Base-by-base conservation (phyloP, 371 early-diverging fungal species). In the Cokeromyces recurvatus region DNA sequence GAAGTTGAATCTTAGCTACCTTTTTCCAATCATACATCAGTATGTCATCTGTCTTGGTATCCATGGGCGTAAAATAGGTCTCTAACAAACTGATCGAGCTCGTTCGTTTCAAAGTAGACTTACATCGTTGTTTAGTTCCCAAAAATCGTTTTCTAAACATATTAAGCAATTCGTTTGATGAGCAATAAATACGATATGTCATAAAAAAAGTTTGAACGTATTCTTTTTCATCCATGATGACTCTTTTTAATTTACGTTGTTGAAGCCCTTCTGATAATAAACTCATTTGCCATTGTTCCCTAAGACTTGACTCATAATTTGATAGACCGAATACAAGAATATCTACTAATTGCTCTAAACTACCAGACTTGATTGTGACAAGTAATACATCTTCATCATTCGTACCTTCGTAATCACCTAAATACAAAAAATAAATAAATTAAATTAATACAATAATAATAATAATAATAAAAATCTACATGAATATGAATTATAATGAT, bases 161-260 rank as follows among this genome's bases (percentile, higher is more conserved):
- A 10, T 79, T 78, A n/a, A 84, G 46, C 9, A 84, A 51, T 4
- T 68, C 64, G 4, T 38, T 50, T 2, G 70, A 44, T 0, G 77
- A 69, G 27, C 76, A 75, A 45, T 73, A 77, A 22, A 71, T 74
- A 17, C 84, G 76, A 43, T 74, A 84, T 1, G 81, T 79, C 15
- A 65, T 64, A 57, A 84, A 82, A 43, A 84, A 81, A 0, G 67
- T 64, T 4, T 52, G 55, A 14, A 53, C 46, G 37, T 68, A 82
- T 24, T 76, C 66, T 32, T 56, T 64, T 20, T 74, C 75, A 34
- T 82, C 77, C 46, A 82, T 64, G 6, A 43, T 23, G 15, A 59
- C 35, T 8, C 34, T 49, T 2, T 29, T n/a, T 16, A 43, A 38
- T 14, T 34, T 32, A 7, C 39, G 38, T 19, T 52, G 37, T 29